Evolutionary conservation across 2,329 filamentous ascomycete species (phyloP), one percentile per base, ranked within the genome.

Genomic region (Neonectria neomacrospora): DNA sequence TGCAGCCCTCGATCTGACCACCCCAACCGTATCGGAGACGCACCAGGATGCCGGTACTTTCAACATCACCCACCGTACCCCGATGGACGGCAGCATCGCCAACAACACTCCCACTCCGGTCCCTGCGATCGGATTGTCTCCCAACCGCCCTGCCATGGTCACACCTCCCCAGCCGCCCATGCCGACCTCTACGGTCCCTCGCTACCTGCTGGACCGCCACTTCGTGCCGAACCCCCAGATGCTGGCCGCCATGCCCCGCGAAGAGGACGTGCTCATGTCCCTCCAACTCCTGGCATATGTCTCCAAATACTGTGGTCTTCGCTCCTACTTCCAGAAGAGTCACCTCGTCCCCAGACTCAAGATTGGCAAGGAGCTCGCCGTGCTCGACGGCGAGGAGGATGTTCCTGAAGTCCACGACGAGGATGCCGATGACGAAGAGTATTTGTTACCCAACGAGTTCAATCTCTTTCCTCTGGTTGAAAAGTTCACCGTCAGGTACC

Each of bases 391-490:
- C 1, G 90, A 92, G 59, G 85, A 85, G 65, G 82, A 78, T 47
- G 76, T 71, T 22, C 76, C 79, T 18, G 71, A 73, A 16, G 77
- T 80, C 3, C 65, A 67, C n/a, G 74, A 79, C 20, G 83, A 87
- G 57, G 87, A 88, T 37, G 83, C 91, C 48, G 88, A 91, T 50
- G 88, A 93, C 61, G 91, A 95, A 73, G 95, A 99, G 78, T 98
- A 97, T 75, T 82, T 96, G 26, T 85, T 97, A 8, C 92, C 94
- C 14, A 95, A 98, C 75, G 93, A 98, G 78, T 95, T 97, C 80
- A 99, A 99, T 80, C 97, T 99, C 69, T 99, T 99, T 80, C 96
- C 96, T 2, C 84, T 99, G 37, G 96, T 99, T 51, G 96, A 99
- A 80, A 98, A 97, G 79, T 99, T 98, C 77, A 99, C 96, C 5